Evolutionary conservation across 345 rosid species (phyloP).

Genomic region (Lepidium didymum): DNA sequence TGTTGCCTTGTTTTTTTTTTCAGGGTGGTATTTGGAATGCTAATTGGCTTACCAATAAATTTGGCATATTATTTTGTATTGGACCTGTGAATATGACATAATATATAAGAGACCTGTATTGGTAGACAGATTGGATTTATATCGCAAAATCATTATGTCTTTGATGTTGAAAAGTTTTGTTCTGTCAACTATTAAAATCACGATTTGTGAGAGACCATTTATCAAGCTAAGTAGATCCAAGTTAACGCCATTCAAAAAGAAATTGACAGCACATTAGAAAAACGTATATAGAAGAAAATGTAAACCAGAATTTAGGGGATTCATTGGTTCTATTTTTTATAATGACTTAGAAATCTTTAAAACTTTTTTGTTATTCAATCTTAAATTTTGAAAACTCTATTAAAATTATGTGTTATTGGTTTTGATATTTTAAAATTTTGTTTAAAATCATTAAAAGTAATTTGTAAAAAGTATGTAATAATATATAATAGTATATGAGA

Average conservation of each 20-base stretch:
- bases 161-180: too few relatives aligned
- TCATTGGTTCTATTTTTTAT: too few relatives aligned
- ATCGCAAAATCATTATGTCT: background rate
- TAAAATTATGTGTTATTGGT: too few relatives aligned
- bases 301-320: background rate
- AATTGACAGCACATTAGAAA: background rate
- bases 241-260: background rate
- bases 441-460: too few relatives aligned
- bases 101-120: background rate
- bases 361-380: too few relatives aligned
- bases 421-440: too few relatives aligned
- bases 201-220: background rate
- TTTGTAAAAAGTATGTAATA: too few relatives aligned
- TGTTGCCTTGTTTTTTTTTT: background rate
- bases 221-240: background rate
- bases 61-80: slow-evolving; percentile 67
- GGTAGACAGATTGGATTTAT: background rate
- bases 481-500: too few relatives aligned
- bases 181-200: background rate
- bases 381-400: too few relatives aligned
- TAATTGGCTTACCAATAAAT: slow-evolving; percentile 67
- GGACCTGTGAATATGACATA: slow-evolving; percentile 39
- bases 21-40: slow-evolving; percentile 84
- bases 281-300: background rate
- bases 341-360: too few relatives aligned